Percentiles rank a stretch among this genome's conserved stretches.
phyloP scores from a whole-genome alignment of 306 rosid genomes.

The Luffa acutangula region DNA sequence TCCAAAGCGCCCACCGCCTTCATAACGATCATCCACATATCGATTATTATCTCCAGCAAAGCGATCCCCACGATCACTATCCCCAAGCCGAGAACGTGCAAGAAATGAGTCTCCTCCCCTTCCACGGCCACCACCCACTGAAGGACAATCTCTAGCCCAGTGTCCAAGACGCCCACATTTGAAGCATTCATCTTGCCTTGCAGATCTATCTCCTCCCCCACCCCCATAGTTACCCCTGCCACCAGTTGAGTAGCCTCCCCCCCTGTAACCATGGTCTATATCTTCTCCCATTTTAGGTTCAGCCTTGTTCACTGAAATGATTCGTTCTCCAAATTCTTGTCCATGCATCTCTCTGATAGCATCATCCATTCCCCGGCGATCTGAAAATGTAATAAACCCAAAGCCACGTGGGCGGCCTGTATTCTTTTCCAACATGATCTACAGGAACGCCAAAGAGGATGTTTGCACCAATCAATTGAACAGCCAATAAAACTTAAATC shows the following conservation, averaged over 20 bases:
- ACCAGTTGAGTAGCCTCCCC: constrained; percentile 4
- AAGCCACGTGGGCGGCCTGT: constrained; percentile 94
- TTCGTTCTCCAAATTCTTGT: constrained; percentile 68
- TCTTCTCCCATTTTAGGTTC: constrained; percentile 89
- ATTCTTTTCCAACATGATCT: constrained; percentile 95
- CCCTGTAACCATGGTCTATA: constrained; percentile 33
- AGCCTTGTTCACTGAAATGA: constrained; percentile 87
- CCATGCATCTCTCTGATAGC: constrained; percentile 97
- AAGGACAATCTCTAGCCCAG: constrained; percentile 32
- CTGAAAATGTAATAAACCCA: constrained; percentile 89
- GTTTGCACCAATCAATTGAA: constrained; percentile 1
- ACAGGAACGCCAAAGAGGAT: constrained; percentile 25
- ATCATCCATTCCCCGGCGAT: constrained; percentile 95
- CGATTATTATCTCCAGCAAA: constrained; percentile 15
- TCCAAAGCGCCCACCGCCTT: constrained; percentile 19
- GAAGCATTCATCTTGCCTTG: constrained; percentile 25
- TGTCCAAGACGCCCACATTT: constrained; percentile 37
- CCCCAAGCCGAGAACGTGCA: constrained; percentile 13
- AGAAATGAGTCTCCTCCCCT: constrained; percentile 19
- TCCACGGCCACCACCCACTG: constrained; percentile 15
- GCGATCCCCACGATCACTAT: constrained; percentile 23
- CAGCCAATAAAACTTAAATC: neutral
- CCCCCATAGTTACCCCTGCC: constrained; percentile 10
- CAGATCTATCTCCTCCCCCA: constrained; percentile 15
- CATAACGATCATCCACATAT: constrained; percentile 17